These are phyloP conservation scores for Lagenaria siceraria DNA, from an alignment of 306 rosid genomes.

Conservation along the genomic window DNA sequence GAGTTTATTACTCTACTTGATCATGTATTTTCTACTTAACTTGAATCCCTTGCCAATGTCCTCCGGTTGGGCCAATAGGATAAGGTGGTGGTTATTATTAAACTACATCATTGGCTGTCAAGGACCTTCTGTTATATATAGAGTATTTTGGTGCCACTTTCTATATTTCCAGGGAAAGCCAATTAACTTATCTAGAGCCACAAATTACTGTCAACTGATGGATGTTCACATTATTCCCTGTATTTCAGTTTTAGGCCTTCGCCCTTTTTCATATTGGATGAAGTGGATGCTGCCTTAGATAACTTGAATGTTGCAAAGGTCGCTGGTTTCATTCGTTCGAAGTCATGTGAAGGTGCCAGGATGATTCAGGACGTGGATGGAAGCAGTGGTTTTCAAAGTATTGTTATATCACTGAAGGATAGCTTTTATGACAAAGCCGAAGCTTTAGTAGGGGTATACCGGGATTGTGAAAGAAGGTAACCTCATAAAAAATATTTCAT, in stretches of 20 bases:
- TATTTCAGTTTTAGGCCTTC: conserved; percentile 86
- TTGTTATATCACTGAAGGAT: conserved; percentile 89
- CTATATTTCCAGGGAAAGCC: neutral
- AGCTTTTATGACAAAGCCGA: conserved; percentile 92
- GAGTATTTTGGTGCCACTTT: neutral
- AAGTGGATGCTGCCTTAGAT: conserved; percentile 98
- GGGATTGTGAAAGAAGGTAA: conserved; percentile 78
- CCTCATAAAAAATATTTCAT: neutral
- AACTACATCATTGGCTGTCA: neutral
- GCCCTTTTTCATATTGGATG: conserved; percentile 95
- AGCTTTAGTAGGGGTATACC: conserved; percentile 73
- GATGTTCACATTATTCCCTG: neutral
- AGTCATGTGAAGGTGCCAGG: conserved; percentile 80
- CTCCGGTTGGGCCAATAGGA: neutral
- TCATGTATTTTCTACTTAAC: neutral
- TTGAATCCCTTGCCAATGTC: neutral
- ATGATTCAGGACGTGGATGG: conserved; percentile 57
- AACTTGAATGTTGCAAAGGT: conserved; percentile 96
- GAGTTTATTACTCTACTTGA: neutral
- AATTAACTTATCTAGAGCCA: neutral
- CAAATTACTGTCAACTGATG: neutral
- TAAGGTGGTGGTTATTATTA: neutral
- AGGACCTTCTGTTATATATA: neutral
- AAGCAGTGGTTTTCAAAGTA: conserved; percentile 82
- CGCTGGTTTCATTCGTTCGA: conserved; percentile 94